A percentile compares a stretch with the other conserved stretches of the same genome.
Evolutionary conservation across 805 yeast species (phyloP).

Genomic region (Starmerella bombicola): DNA sequence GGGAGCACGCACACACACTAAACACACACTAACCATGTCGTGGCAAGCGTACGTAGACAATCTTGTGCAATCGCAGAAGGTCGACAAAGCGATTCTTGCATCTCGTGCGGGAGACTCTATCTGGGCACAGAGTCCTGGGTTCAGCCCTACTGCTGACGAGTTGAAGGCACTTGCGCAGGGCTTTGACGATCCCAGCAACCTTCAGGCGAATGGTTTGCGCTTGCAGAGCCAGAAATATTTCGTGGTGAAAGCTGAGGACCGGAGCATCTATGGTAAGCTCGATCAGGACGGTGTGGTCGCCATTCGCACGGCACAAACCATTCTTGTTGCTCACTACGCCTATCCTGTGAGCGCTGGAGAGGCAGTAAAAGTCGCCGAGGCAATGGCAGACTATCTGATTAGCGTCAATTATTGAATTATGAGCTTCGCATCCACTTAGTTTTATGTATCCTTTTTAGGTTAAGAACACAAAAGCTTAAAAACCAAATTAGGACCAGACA

Average conservation of each 20-base stretch:
- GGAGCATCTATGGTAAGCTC: slow-evolving; percentile 84
- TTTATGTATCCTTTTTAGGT: background rate
- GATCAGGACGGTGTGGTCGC: slow-evolving; percentile 80
- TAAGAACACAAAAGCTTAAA: slow-evolving; percentile 5
- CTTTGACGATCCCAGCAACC: slow-evolving; percentile 60
- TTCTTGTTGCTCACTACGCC: slow-evolving; percentile 83
- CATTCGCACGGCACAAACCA: slow-evolving; percentile 88
- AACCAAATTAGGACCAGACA: slow-evolving; percentile 35
- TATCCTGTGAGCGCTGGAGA: slow-evolving; percentile 80
- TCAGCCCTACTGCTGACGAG: slow-evolving; percentile 55
- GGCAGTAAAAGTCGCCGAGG: slow-evolving; percentile 89
- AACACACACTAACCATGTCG: slow-evolving; percentile 20
- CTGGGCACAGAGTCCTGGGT: slow-evolving; percentile 78
- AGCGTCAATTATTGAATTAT: slow-evolving; percentile 62
- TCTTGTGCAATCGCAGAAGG: slow-evolving; percentile 70
- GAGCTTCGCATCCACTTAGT: background rate
- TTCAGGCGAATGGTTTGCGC: slow-evolving; percentile 81
- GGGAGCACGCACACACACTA: too few relatives aligned
- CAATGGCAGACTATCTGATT: slow-evolving; percentile 88
- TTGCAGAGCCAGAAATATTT: slow-evolving; percentile 78
- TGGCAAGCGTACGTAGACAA: slow-evolving; percentile 85
- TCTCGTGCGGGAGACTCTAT: slow-evolving; percentile 88
- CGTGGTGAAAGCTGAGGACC: slow-evolving; percentile 74
- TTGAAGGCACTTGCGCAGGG: slow-evolving; percentile 64
- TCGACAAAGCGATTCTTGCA: slow-evolving; percentile 86